Evolutionary conservation across 352 stramenopile genomes (phyloP).

Genomic region (Phytopythium litorale): DNA sequence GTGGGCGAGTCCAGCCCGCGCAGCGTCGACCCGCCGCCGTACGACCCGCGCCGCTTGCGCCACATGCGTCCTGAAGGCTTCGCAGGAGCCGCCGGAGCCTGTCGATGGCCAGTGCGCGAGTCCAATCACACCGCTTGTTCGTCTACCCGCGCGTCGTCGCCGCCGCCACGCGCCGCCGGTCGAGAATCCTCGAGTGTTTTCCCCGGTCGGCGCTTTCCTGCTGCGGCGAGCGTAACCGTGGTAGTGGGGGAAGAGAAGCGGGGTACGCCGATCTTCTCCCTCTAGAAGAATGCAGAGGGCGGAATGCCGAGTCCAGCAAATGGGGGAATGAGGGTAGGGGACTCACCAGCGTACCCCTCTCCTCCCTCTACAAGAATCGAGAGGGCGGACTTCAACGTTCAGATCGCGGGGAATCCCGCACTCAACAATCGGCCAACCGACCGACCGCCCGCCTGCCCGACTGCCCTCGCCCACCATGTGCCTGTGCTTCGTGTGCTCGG

Average conservation of each 20-base stretch:
- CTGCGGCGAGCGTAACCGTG: no score
- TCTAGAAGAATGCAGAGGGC: no score
- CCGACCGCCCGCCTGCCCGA: neutral
- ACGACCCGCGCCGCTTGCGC: conserved; percentile 51
- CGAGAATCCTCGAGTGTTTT: no score
- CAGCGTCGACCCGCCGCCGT: conserved; percentile 24
- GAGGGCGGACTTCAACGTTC: conserved; percentile 6
- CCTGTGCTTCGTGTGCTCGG: conserved; percentile 68
- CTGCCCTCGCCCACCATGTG: neutral
- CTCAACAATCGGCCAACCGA: neutral
- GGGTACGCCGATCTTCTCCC: no score
- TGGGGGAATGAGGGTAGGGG: neutral
- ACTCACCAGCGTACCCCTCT: neutral
- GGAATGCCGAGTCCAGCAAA: no score
- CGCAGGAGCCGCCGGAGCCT: no score
- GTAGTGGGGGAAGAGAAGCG: no score
- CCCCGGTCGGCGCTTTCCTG: no score
- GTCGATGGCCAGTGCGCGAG: no score
- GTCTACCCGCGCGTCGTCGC: no score
- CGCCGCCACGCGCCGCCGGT: no score
- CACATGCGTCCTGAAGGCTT: conserved; percentile 25
- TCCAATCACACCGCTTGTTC: no score
- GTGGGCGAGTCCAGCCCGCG: conserved; percentile 23
- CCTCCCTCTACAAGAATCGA: neutral
- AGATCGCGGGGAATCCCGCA: neutral